A percentile compares a stretch with the other conserved stretches of the same genome.
Conservation (phyloP, 306 rosid genomes). For the Heteromeles arbutifolia region DNA sequence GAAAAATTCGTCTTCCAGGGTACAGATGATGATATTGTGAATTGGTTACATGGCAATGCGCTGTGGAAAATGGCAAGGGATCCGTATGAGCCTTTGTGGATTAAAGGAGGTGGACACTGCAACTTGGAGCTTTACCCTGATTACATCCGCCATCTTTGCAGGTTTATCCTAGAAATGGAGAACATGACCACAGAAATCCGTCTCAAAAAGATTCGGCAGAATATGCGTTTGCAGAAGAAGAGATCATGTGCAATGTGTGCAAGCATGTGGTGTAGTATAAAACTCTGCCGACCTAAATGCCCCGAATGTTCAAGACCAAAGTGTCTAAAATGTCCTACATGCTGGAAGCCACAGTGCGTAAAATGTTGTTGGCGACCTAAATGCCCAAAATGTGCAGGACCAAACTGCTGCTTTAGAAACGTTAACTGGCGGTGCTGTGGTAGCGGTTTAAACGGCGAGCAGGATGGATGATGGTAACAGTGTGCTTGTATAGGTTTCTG, state of each 20-base stretch:
- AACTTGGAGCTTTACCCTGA: conserved; percentile 98
- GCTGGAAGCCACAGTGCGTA: conserved; percentile 19
- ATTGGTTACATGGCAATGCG: conserved; percentile 84
- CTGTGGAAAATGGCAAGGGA: conserved; percentile 88
- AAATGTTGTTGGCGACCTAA: conserved; percentile 26
- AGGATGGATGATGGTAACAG: conserved; percentile 34
- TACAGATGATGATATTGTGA: conserved; percentile 90
- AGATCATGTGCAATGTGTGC: conserved; percentile 7
- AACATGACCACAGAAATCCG: conserved; percentile 62
- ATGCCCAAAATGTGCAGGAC: conserved; percentile 22
- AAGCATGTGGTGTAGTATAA: conserved; percentile 36
- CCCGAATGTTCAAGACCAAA: conserved; percentile 29
- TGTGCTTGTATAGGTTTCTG: conserved; percentile 43
- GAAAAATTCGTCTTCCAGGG: conserved; percentile 53
- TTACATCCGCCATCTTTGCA: conserved; percentile 81
- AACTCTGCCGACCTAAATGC: conserved; percentile 33
- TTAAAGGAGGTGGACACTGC: conserved; percentile 97
- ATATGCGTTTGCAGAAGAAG: conserved; percentile 21
- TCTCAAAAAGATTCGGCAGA: conserved; percentile 60
- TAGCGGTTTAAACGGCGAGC: conserved; percentile 24
- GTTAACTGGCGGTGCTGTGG: conserved; percentile 49
- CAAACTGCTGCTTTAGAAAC: conserved; percentile 44
- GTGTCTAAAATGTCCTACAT: conserved; percentile 24
- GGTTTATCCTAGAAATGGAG: conserved; percentile 83
- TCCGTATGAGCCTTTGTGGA: conserved; percentile 91